These are phyloP conservation scores for Hyphochytrium catenoides DNA, from an alignment of 352 stramenopile genomes.

Conservation along the genomic window DNA sequence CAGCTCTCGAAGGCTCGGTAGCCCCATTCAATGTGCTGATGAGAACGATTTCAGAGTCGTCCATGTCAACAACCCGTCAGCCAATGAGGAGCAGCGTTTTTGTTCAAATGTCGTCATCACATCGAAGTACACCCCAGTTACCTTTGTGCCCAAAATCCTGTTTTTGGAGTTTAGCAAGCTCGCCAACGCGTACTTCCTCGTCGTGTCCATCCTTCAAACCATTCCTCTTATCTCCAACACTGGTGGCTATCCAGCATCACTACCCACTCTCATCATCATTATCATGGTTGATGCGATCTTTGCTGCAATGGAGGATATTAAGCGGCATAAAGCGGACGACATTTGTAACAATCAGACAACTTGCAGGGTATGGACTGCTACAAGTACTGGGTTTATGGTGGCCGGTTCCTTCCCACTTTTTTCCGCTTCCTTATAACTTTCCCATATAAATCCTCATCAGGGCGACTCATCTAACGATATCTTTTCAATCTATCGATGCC, in stretches of 20 bases:
- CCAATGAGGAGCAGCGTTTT: slow-evolving; percentile 29
- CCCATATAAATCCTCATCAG: too few species aligned
- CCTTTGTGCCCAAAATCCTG: slow-evolving; percentile 69
- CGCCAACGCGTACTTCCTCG: slow-evolving; percentile 78
- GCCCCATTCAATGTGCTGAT: too few species aligned
- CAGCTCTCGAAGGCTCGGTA: too few species aligned
- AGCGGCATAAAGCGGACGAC: slow-evolving; percentile 59
- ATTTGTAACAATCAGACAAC: slow-evolving; percentile 45
- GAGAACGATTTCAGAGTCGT: slow-evolving; percentile 30
- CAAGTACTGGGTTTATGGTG: slow-evolving; percentile 8
- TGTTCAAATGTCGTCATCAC: slow-evolving; percentile 57
- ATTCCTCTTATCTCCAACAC: slow-evolving; percentile 77
- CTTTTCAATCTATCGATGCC: too few species aligned
- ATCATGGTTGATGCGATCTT: slow-evolving; percentile 78
- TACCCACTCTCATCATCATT: slow-evolving; percentile 72
- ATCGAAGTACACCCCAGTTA: slow-evolving; percentile 67
- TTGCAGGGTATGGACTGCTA: slow-evolving; percentile 19
- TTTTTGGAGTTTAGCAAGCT: slow-evolving; percentile 72
- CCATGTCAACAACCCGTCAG: slow-evolving; percentile 30
- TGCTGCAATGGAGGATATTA: slow-evolving; percentile 65
- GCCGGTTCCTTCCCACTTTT: slow-evolving; percentile 13
- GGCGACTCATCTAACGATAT: too few species aligned
- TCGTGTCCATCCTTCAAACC: slow-evolving; percentile 71
- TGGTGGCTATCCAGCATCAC: slow-evolving; percentile 56
- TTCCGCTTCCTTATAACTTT: too few species aligned